Conservation (phyloP, 2,329 filamentous ascomycete genomes). For the Arachnopeziza araneosa region DNA sequence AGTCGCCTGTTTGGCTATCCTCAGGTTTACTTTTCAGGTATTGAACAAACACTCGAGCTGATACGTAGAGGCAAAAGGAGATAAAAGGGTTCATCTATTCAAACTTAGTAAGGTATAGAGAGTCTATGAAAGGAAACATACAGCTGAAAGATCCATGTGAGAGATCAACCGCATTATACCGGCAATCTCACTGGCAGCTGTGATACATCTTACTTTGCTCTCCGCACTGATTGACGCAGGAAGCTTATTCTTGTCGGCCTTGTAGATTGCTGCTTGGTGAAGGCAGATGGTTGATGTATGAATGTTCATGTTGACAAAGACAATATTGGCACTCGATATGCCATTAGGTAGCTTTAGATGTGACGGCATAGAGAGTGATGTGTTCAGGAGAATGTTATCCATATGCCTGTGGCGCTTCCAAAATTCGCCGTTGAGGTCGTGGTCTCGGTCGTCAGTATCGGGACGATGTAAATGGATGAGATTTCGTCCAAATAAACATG, state of each 20-base stretch:
- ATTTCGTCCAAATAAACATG: slow-evolving; percentile 75
- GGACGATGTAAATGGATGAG: slow-evolving; percentile 73
- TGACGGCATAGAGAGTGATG: slow-evolving; percentile 73
- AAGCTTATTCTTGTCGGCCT: slow-evolving; percentile 67
- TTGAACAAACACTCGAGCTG: slow-evolving; percentile 80
- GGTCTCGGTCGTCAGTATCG: slow-evolving; percentile 59
- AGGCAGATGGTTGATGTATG: slow-evolving; percentile 85
- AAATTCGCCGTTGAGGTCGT: slow-evolving; percentile 69
- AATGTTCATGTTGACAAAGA: slow-evolving; percentile 83
- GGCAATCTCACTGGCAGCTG: slow-evolving; percentile 78
- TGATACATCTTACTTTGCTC: slow-evolving; percentile 67
- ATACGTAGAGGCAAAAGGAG: slow-evolving; percentile 79
- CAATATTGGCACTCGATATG: slow-evolving; percentile 62
- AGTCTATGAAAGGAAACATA: slow-evolving; percentile 40
- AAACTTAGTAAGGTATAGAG: slow-evolving; percentile 6
- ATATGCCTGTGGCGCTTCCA: slow-evolving; percentile 82
- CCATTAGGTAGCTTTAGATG: slow-evolving; percentile 66
- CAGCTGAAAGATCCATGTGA: slow-evolving; percentile 60
- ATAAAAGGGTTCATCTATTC: slow-evolving; percentile 68
- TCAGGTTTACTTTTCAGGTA: slow-evolving; percentile 47
- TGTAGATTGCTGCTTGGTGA: slow-evolving; percentile 83
- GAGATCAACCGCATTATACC: slow-evolving; percentile 76
- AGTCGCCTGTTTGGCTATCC: slow-evolving; percentile 31
- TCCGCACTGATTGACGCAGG: slow-evolving; percentile 59
- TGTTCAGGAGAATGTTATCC: slow-evolving; percentile 73